Evolutionary conservation across 768 basidiomycete species (phyloP), one percentile per base, ranked within the genome.

Genomic region (Tylopilus subfusipes): DNA sequence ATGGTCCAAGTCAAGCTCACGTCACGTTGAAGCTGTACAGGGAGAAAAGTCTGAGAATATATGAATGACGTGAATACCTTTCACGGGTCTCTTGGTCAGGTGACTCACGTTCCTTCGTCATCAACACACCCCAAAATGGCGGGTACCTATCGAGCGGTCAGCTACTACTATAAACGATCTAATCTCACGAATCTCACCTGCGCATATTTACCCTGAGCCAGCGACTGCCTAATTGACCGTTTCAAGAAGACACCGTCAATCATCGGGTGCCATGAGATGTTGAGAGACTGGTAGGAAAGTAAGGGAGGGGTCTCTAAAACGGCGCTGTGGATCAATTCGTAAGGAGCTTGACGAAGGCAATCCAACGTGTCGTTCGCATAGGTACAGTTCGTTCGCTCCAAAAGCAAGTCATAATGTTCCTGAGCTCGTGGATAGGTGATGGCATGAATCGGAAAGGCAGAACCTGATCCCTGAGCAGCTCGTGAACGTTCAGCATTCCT

Each of bases 141-240:
- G 8, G 45, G 52, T n/a, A 53, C 22, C 51, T 52, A 36, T 9
- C 24, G 33, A 39, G 40, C 25, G 27, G 22, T 52, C 27, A 40
- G 22, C n/a, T 4, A 6, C 21, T 4, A 6, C 21, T 8, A n/a
- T 10, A 16, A 21, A 50, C 21, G 14, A 4, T 16, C n/a, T 2
- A 2, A 18, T 13, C 16, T 18, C 3, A 14, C 2, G 19, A 21
- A 42, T 13, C 46, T 48, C 10, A 72, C 69, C 44, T 64, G 61
- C 10, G 70, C 66, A 29, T 72, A 70, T 24, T 63, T 66, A 9
- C 76, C 76, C 19, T 66, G 56, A 24, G 58, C 25, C 18, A 53
- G 25, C 6, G 51, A 51, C 29, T 40, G 34, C 22, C 48, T 50
- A 8, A 27, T 11, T 9, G 44, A 12, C 18, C 14, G 44, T 39